A percentile compares a stretch with the other conserved stretches of the same genome.
phyloP scores from a whole-genome alignment of 2,329 filamentous ascomycete species.

The Fusarium virguliforme region DNA sequence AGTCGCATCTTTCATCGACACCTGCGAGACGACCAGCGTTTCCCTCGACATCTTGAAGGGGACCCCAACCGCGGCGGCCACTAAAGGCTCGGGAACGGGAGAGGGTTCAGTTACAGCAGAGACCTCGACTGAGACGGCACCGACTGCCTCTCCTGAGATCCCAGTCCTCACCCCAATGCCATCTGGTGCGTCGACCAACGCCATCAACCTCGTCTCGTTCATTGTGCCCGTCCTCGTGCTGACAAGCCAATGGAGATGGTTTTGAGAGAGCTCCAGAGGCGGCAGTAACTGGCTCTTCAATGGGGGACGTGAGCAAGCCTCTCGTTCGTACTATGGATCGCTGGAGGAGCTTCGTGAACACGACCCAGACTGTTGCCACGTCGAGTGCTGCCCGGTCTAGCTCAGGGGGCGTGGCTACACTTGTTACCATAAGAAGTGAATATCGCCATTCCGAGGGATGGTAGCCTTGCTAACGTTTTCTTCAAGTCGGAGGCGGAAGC shows the following conservation, averaged over 20 bases:
- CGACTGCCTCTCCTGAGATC: not conserved
- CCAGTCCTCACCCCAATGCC: not conserved
- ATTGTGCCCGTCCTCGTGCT: not conserved
- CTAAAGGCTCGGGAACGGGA: not conserved
- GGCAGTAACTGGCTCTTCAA: not conserved
- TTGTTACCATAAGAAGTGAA: not conserved
- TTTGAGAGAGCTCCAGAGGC: not conserved
- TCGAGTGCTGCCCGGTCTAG: not conserved
- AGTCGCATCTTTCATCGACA: not conserved
- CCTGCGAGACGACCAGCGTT: not conserved
- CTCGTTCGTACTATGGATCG: not conserved
- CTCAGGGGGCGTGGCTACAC: not conserved
- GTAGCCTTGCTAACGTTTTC: not conserved
- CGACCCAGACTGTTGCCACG: not conserved
- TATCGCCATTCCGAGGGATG: not conserved
- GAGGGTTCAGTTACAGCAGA: not conserved
- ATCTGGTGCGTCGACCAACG: not conserved
- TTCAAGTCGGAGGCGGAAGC: not conserved
- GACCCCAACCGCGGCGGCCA: not conserved
- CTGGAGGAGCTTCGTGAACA: not conserved
- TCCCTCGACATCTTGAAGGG: not conserved
- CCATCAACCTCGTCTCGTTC: not conserved
- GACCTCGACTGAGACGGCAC: not conserved
- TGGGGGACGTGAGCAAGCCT: accelerated
- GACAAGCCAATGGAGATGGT: not conserved